Percentiles rank a stretch among this genome's conserved stretches.
Evolutionary conservation across 768 basidiomycete species (phyloP).

Genomic region (Boletus tylopilopsis): DNA sequence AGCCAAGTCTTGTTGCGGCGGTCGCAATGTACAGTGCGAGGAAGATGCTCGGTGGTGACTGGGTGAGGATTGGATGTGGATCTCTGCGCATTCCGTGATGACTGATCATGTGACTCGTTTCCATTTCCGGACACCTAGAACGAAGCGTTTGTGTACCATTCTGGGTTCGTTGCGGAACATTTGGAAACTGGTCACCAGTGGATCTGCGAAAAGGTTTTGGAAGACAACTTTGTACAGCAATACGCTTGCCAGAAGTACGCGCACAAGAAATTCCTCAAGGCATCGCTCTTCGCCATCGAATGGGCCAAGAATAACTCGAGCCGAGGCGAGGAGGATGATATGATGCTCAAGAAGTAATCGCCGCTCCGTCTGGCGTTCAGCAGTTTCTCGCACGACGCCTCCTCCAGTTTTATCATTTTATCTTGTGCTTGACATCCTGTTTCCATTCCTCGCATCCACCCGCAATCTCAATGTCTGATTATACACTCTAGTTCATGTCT

Average conservation of each 20-base stretch:
- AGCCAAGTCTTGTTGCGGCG: conserved; percentile 91
- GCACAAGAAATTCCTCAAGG: conserved; percentile 97
- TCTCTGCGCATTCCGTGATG: conserved; percentile 3
- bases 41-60: conserved; percentile 90
- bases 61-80: conserved; percentile 62
- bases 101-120: conserved; percentile 34
- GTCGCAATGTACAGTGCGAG: conserved; percentile 97
- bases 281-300: conserved; percentile 70
- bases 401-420: conserved; percentile 19
- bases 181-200: conserved; percentile 75
- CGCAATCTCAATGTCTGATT: conserved; percentile 39
- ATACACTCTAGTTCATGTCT: conserved; percentile 36
- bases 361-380: conserved; percentile 9
- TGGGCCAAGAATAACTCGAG: conserved; percentile 58
- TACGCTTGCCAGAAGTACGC: conserved; percentile 97
- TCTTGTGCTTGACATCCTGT: conserved; percentile 36
- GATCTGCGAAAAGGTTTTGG: conserved; percentile 79
- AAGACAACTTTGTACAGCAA: conserved; percentile 73
- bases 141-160: conserved; percentile 89
- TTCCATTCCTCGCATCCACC: conserved; percentile 32
- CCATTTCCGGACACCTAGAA: conserved; percentile 49
- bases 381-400: conserved; percentile 24
- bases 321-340: conserved; percentile 31
- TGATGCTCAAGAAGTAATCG: conserved; percentile 31
- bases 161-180: conserved; percentile 87